These are phyloP conservation scores for Cyanidiococcus yangmingshanensis DNA, from an alignment of 23 red algal species.

Conservation along the genomic window DNA sequence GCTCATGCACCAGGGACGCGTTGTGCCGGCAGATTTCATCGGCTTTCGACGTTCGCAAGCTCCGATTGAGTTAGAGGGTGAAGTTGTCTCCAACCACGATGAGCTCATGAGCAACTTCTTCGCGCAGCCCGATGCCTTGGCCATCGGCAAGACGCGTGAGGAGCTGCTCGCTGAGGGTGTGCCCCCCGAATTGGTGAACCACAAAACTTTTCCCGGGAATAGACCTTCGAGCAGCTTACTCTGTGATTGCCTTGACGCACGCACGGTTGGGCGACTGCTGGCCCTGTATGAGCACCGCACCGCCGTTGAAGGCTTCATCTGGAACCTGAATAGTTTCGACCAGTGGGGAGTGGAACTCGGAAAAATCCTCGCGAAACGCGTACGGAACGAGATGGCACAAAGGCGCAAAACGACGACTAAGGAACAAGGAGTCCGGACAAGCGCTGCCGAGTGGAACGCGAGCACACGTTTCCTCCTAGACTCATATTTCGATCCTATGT, in stretches of 20 bases:
- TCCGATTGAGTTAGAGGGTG: constrained; percentile 39
- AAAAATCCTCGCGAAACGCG: constrained; percentile 80
- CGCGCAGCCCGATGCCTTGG: constrained; percentile 87
- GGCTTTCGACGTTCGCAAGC: constrained; percentile 63
- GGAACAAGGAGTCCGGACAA: not conserved
- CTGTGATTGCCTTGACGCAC: constrained; percentile 40
- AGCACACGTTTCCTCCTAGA: not conserved
- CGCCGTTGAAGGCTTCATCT: constrained; percentile 85
- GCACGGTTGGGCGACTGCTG: constrained; percentile 56
- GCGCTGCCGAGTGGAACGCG: not conserved
- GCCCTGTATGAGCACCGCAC: constrained; percentile 95
- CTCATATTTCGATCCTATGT: not conserved
- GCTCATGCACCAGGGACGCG: constrained; percentile 90
- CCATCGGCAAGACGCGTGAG: constrained; percentile 75
- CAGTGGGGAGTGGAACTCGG: constrained; percentile 99
- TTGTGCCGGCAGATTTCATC: constrained; percentile 93
- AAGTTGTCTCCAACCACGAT: constrained; percentile 88
- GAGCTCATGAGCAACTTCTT: constrained; percentile 99
- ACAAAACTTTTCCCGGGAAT: constrained; percentile 85
- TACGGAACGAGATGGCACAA: constrained; percentile 38
- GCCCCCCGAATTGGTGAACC: constrained; percentile 57
- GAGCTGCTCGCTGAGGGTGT: constrained; percentile 67
- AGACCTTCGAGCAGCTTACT: constrained; percentile 54
- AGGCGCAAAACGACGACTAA: not conserved
- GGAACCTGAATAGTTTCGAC: constrained; percentile 97